Conservation (phyloP, 306 rosid species). For the Sesbania bispinosa region DNA sequence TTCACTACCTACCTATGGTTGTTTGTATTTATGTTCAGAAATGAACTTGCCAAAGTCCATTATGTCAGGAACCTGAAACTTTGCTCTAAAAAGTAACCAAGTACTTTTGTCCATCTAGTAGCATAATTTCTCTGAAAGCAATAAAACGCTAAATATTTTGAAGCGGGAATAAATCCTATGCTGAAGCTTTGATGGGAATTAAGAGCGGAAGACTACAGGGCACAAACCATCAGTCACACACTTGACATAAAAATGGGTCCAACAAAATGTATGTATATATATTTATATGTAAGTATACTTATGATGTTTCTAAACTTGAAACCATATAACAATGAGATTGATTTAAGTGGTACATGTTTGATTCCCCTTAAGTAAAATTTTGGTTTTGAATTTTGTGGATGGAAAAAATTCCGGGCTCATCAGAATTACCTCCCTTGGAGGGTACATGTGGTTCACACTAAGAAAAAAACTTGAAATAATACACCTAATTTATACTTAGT, state of each 20-base stretch:
- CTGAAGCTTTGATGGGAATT: background rate
- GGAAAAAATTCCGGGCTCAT: no score
- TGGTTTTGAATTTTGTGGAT: no score
- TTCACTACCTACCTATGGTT: background rate
- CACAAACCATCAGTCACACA: background rate
- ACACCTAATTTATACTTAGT: background rate
- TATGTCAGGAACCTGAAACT: background rate
- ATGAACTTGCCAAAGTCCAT: background rate
- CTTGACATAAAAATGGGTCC: background rate
- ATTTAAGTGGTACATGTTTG: no score
- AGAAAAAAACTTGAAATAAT: no score
- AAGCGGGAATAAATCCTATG: no score
- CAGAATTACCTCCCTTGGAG: no score
- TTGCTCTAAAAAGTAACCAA: background rate
- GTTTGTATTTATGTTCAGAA: background rate
- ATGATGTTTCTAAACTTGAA: background rate
- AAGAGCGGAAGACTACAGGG: background rate
- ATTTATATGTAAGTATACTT: background rate
- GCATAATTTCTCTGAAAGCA: background rate
- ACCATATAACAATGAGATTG: no score
- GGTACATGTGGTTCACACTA: no score
- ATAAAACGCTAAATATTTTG: no score
- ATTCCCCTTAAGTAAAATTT: no score
- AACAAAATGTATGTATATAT: background rate
- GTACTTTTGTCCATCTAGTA: background rate